Evolutionary conservation across 2,329 filamentous ascomycete genomes (phyloP).

Genomic region (Claviceps spartinae): DNA sequence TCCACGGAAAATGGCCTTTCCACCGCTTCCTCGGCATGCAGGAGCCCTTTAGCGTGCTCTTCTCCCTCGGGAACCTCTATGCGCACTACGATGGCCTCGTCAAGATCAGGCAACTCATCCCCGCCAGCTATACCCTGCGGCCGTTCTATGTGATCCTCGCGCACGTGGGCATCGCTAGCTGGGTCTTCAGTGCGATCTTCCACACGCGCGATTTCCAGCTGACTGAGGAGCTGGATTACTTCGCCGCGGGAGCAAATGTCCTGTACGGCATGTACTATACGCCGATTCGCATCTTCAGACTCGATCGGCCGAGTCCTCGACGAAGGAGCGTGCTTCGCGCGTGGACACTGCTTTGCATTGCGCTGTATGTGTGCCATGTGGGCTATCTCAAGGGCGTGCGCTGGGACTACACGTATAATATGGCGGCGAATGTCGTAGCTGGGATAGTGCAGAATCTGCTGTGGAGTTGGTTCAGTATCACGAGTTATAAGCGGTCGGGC

Average conservation of each 20-base stretch:
- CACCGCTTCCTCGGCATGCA: slow-evolving; percentile 81
- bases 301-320: slow-evolving; percentile 45
- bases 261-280: slow-evolving; percentile 86
- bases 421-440: slow-evolving; percentile 80
- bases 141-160: slow-evolving; percentile 72
- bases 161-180: slow-evolving; percentile 68
- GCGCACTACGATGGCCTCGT: slow-evolving; percentile 69
- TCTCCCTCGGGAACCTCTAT: slow-evolving; percentile 80
- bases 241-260: slow-evolving; percentile 78
- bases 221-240: slow-evolving; percentile 95
- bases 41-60: slow-evolving; percentile 86
- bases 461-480: slow-evolving; percentile 75
- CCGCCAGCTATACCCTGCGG: slow-evolving; percentile 58
- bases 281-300: slow-evolving; percentile 65
- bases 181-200: slow-evolving; percentile 83
- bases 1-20: slow-evolving; percentile 99
- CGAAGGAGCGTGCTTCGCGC: slow-evolving; percentile 42
- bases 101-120: slow-evolving; percentile 56
- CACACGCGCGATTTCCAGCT: slow-evolving; percentile 74
- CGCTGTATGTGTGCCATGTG: slow-evolving; percentile 64
- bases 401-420: slow-evolving; percentile 98
- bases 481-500: slow-evolving; percentile 56
- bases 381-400: slow-evolving; percentile 70
- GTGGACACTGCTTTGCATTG: slow-evolving; percentile 63
- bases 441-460: slow-evolving; percentile 70